Evolutionary conservation across 305 asterid genomes (phyloP).

Genomic region (Ruellia speciosa): DNA sequence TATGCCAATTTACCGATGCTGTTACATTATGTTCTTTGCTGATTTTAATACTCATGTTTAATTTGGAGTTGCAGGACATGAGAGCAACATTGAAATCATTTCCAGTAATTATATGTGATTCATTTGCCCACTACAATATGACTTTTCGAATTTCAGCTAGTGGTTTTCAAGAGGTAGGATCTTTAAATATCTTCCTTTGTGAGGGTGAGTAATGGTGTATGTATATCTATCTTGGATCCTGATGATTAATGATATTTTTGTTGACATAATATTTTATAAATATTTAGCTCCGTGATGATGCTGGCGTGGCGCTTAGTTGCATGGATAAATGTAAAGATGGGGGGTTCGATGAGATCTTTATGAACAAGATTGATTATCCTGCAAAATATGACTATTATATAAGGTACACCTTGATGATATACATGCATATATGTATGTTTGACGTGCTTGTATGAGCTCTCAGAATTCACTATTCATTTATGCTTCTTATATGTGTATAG

Average conservation of each 20-base stretch:
- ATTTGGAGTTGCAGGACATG: conserved; percentile 53
- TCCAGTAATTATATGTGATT: conserved; percentile 68
- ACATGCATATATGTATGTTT: neutral
- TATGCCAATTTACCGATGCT: neutral
- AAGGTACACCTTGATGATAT: conserved; percentile 39
- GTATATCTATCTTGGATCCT: conserved; percentile 9
- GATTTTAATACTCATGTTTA: conserved; percentile 14
- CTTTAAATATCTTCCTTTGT: conserved; percentile 14
- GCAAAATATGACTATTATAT: conserved; percentile 78
- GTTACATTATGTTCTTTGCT: conserved; percentile 20
- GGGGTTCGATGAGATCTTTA: conserved; percentile 80
- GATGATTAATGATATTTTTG: conserved; percentile 8
- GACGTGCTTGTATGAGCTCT: neutral
- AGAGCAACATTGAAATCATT: conserved; percentile 42
- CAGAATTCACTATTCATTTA: too few relatives aligned
- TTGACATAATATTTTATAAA: conserved; percentile 18
- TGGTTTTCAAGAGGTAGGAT: conserved; percentile 79
- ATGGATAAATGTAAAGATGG: conserved; percentile 67
- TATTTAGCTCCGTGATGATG: conserved; percentile 71
- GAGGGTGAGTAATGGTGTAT: neutral
- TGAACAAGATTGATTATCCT: conserved; percentile 72
- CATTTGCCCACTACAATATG: conserved; percentile 61
- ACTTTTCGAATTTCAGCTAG: conserved; percentile 73
- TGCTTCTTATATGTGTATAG: neutral
- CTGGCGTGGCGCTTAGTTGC: conserved; percentile 64